phyloP scores from a whole-genome alignment of 805 yeast species.

The Ogataea pilisensis region DNA sequence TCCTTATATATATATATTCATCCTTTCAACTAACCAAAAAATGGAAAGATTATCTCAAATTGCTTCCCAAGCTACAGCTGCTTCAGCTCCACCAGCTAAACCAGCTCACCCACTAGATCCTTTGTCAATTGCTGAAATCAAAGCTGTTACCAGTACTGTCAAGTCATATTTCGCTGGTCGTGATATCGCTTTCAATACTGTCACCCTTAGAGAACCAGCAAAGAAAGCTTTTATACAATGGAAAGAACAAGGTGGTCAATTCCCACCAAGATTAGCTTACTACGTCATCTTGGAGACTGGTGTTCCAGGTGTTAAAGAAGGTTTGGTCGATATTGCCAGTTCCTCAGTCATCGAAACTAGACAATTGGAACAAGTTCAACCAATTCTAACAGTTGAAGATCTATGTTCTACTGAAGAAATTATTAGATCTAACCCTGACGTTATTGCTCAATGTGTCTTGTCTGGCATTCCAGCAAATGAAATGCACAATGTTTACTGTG shows the following conservation, averaged over 20 bases:
- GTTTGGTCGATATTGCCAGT: conserved; percentile 56
- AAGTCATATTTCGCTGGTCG: conserved; percentile 44
- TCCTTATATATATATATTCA: conserved; percentile 1
- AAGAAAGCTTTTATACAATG: conserved; percentile 60
- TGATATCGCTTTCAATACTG: conserved; percentile 55
- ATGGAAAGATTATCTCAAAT: conserved; percentile 68
- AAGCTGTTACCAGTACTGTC: conserved; percentile 49
- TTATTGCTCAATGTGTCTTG: conserved; percentile 66
- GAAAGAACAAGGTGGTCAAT: conserved; percentile 57
- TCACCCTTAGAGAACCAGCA: conserved; percentile 68
- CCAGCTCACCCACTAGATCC: conserved; percentile 74
- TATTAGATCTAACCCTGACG: conserved; percentile 66
- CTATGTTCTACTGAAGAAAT: conserved; percentile 57
- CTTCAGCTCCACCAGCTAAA: conserved; percentile 47
- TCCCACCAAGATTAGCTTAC: conserved; percentile 67
- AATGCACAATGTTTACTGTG: conserved; percentile 59
- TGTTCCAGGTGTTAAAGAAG: conserved; percentile 63
- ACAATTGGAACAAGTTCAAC: conserved; percentile 60
- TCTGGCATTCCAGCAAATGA: conserved; percentile 64
- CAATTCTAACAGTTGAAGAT: conserved; percentile 70
- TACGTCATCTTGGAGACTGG: conserved; percentile 59
- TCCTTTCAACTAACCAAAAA: not conserved
- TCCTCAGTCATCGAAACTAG: conserved; percentile 44
- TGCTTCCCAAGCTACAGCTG: conserved; percentile 57
- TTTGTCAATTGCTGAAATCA: conserved; percentile 58